A percentile compares a stretch with the other conserved stretches of the same genome.
Conservation (phyloP, 768 basidiomycete species). For the Auriculariales sp. region DNA sequence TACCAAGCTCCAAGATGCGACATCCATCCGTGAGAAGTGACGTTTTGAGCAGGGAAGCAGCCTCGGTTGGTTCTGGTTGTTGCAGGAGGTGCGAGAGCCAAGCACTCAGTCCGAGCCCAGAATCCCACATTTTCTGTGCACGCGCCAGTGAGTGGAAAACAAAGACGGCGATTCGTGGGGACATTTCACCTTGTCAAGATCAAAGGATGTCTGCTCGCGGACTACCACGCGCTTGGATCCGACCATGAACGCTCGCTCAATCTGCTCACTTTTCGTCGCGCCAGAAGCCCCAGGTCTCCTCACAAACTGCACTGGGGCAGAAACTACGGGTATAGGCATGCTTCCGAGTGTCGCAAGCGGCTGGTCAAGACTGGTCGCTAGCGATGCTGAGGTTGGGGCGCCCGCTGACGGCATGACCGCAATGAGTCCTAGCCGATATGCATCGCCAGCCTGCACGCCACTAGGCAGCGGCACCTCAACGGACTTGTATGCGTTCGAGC, state of each 20-base stretch:
- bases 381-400: constrained; percentile 10
- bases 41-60: not conserved
- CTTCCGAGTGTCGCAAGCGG: constrained; percentile 26
- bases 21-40: constrained; percentile 17
- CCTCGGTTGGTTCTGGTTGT: not conserved
- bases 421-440: too few species aligned
- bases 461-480: constrained; percentile 52
- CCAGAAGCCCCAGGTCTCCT: constrained; percentile 15
- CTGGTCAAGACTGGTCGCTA: constrained; percentile 25
- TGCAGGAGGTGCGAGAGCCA: constrained; percentile 39
- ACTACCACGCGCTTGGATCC: constrained; percentile 27
- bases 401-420: constrained; percentile 42
- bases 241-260: constrained; percentile 37
- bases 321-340: constrained; percentile 44
- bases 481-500: constrained; percentile 57
- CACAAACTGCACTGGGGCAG: constrained; percentile 43
- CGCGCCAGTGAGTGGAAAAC: not conserved
- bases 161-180: not conserved
- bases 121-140: constrained; percentile 89
- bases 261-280: constrained; percentile 44
- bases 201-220: constrained; percentile 75
- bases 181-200: constrained; percentile 82
- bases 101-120: constrained; percentile 71
- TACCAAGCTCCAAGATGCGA: constrained; percentile 59
- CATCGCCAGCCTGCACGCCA: constrained; percentile 32